Percentiles rank a stretch among this genome's conserved stretches.
Conservation (phyloP, 2,329 filamentous ascomycete genomes). For the Colletotrichum coccodes region DNA sequence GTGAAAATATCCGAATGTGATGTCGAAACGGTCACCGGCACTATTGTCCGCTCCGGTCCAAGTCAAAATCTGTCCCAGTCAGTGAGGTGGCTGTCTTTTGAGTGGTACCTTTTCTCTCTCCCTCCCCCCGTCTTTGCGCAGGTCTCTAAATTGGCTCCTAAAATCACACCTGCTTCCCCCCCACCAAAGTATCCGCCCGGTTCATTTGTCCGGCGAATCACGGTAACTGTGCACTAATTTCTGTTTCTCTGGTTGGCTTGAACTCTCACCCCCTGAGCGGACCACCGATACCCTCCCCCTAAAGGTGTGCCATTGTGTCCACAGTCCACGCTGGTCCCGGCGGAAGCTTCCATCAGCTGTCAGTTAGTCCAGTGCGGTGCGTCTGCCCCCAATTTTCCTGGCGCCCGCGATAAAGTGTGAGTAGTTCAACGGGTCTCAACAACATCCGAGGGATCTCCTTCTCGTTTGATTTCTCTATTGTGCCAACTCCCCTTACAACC, state of each 20-base stretch:
- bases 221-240: conserved; percentile 28
- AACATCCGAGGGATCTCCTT: conserved; percentile 25
- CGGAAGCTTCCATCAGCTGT: conserved; percentile 25
- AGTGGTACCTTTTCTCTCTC: not conserved
- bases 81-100: not conserved
- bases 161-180: not conserved
- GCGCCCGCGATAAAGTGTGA: conserved; percentile 19
- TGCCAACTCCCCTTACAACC: not conserved
- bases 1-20: conserved; percentile 11
- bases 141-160: not conserved
- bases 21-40: conserved; percentile 19
- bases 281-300: conserved; percentile 17
- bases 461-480: conserved; percentile 16
- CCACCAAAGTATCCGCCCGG: not conserved
- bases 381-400: conserved; percentile 27
- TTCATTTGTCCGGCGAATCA: conserved; percentile 18
- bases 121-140: not conserved
- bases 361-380: conserved; percentile 1
- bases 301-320: conserved; percentile 19
- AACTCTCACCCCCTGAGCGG: conserved; percentile 9
- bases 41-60: not conserved
- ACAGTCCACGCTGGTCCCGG: conserved; percentile 11
- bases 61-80: not conserved
- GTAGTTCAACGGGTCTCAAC: conserved; percentile 30
- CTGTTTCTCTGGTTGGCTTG: conserved; percentile 13